Conservation (phyloP, 495 filamentous ascomycete species). For the Neurospora sp. region DNA sequence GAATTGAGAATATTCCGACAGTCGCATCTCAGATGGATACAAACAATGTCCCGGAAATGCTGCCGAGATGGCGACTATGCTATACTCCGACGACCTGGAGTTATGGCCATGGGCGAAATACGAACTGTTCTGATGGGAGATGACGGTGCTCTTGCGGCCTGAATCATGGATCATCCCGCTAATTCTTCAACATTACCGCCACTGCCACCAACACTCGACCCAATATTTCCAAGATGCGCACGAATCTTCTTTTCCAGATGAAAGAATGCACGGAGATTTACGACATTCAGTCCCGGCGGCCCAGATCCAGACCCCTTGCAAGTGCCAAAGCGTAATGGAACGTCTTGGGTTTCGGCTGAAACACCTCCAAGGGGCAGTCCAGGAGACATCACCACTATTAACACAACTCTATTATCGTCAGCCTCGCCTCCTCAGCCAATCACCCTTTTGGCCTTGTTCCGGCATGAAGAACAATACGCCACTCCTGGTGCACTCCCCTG, state of each 20-base stretch:
- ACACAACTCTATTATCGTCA: slow-evolving; percentile 11
- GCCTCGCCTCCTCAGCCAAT: slow-evolving; percentile 25
- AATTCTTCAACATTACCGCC: too few species aligned
- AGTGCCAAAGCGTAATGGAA: slow-evolving; percentile 14
- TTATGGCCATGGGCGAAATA: not conserved
- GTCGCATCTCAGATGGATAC: not conserved
- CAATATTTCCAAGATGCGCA: not conserved
- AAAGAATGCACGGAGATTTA: not conserved
- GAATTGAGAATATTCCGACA: not conserved
- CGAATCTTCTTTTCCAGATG: not conserved
- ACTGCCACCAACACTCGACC: too few species aligned
- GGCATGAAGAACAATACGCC: slow-evolving; percentile 18
- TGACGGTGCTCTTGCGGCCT: not conserved
- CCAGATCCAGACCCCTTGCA: not conserved
- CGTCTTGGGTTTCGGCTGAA: slow-evolving; percentile 29
- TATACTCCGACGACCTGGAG: not conserved
- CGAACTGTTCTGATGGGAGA: not conserved
- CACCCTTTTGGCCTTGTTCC: not conserved
- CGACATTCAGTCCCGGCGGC: not conserved
- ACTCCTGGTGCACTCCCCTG: slow-evolving; percentile 16
- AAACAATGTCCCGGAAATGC: not conserved
- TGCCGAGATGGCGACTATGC: not conserved
- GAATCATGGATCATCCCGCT: not conserved
- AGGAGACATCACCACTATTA: slow-evolving; percentile 2
- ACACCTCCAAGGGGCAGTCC: slow-evolving; percentile 17